Percentiles rank a stretch among this genome's conserved stretches.
Conservation (phyloP, 305 asterid species). For the Rubia peregrina region DNA sequence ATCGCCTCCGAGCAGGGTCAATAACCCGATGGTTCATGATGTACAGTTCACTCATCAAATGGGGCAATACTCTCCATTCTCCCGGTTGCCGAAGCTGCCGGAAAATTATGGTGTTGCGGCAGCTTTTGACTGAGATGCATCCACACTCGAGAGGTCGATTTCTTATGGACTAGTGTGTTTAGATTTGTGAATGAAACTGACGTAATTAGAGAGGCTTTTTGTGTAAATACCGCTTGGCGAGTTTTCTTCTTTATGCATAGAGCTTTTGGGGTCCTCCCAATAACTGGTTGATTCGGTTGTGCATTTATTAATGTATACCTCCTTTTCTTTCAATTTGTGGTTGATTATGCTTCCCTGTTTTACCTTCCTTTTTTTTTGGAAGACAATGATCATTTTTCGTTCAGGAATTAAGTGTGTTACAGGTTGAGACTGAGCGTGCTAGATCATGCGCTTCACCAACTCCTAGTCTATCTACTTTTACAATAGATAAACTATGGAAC, state of each 20-base stretch:
- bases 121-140: slow-evolving; percentile 8
- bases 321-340: too few relatives aligned
- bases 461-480: too few relatives aligned
- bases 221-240: slow-evolving; percentile 12
- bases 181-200: slow-evolving; percentile 4
- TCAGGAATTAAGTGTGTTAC: too few relatives aligned
- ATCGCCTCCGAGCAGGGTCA: slow-evolving; percentile 49
- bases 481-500: too few relatives aligned
- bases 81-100: slow-evolving; percentile 16
- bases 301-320: too few relatives aligned
- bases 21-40: slow-evolving; percentile 50
- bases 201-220: not conserved
- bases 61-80: slow-evolving; percentile 19
- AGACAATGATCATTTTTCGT: too few relatives aligned
- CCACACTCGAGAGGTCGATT: not conserved
- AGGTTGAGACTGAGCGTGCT: too few relatives aligned
- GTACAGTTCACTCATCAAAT: slow-evolving; percentile 25
- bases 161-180: slow-evolving; percentile 12
- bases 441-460: too few relatives aligned
- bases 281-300: too few relatives aligned
- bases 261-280: not conserved
- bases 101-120: slow-evolving; percentile 26
- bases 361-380: not conserved
- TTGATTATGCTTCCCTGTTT: not conserved
- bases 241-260: not conserved